Percentiles rank a stretch among this genome's conserved stretches.
These are phyloP conservation scores for Arthrobotrys musiformis DNA, from an alignment of 2,329 filamentous ascomycete genomes.

Conservation along the genomic window DNA sequence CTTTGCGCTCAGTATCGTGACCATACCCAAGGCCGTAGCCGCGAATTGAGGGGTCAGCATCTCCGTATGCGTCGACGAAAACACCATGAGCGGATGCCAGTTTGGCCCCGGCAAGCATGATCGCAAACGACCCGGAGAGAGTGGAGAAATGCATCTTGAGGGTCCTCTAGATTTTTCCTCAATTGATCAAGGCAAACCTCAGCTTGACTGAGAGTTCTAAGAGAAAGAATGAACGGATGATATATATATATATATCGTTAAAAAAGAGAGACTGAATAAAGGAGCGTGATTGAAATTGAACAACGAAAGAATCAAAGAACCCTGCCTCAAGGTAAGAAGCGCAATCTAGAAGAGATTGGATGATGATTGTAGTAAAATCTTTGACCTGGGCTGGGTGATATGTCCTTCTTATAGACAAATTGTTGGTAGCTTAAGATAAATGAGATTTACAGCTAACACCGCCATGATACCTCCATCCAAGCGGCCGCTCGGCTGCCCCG, in stretches of 20 bases:
- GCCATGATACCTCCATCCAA: too few relatives aligned
- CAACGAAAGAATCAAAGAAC: too few relatives aligned
- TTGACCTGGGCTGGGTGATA: too few relatives aligned
- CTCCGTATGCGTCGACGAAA: constrained; percentile 2
- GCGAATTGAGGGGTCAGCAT: background rate
- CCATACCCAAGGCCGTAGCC: background rate
- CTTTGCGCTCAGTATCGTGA: background rate
- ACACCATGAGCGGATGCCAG: background rate
- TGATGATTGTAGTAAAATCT: too few relatives aligned
- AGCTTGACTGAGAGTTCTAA: background rate
- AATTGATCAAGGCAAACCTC: background rate
- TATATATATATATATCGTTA: background rate
- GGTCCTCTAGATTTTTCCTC: background rate
- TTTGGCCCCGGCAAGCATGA: background rate
- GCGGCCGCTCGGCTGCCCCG: too few relatives aligned
- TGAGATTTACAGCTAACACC: too few relatives aligned
- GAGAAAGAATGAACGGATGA: background rate
- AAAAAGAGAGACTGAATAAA: too few relatives aligned
- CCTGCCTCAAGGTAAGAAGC: too few relatives aligned
- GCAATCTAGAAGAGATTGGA: too few relatives aligned
- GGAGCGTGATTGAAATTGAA: too few relatives aligned
- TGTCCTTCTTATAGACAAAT: too few relatives aligned
- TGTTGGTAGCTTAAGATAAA: too few relatives aligned
- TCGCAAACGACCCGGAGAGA: background rate
- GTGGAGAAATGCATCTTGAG: background rate